Evolutionary conservation across 768 basidiomycete species (phyloP).

Genomic region (Lepiota venenata): DNA sequence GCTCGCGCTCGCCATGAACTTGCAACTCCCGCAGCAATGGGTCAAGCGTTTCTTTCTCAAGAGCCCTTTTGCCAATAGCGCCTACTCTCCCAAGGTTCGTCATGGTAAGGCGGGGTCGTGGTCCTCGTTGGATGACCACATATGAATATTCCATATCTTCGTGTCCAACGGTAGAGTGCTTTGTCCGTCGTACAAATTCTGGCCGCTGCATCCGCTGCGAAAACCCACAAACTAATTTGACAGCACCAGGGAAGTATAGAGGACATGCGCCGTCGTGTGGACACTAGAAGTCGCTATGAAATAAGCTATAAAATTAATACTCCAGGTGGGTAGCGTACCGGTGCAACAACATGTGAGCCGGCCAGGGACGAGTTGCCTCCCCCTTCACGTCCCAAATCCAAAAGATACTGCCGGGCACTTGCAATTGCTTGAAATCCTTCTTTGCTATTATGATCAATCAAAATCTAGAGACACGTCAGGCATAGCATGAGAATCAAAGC

Average conservation of each 20-base stretch:
- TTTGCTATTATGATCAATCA: conserved; percentile 81
- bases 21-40: conserved; percentile 36
- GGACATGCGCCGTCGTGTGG: conserved; percentile 90
- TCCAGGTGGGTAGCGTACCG: conserved; percentile 44
- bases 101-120: conserved; percentile 46
- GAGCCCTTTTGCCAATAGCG: conserved; percentile 44
- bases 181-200: conserved; percentile 80
- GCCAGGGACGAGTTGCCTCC: conserved; percentile 27
- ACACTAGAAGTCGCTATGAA: conserved; percentile 46
- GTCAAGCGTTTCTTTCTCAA: conserved; percentile 29
- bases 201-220: conserved; percentile 87
- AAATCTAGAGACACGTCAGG: conserved; percentile 42
- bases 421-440: conserved; percentile 75
- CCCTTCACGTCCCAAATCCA: conserved; percentile 61
- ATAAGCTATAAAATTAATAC: neutral
- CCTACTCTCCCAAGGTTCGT: conserved; percentile 50
- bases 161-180: conserved; percentile 80
- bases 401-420: conserved; percentile 73
- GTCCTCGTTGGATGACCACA: conserved; percentile 79
- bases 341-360: conserved; percentile 85
- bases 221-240: conserved; percentile 71
- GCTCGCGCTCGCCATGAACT: conserved; percentile 32
- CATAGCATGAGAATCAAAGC: neutral
- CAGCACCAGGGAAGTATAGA: conserved; percentile 53
- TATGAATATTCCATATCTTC: conserved; percentile 91